These are phyloP conservation scores for Limnanthes douglasii DNA, from an alignment of 345 rosid species.

Conservation along the genomic window DNA sequence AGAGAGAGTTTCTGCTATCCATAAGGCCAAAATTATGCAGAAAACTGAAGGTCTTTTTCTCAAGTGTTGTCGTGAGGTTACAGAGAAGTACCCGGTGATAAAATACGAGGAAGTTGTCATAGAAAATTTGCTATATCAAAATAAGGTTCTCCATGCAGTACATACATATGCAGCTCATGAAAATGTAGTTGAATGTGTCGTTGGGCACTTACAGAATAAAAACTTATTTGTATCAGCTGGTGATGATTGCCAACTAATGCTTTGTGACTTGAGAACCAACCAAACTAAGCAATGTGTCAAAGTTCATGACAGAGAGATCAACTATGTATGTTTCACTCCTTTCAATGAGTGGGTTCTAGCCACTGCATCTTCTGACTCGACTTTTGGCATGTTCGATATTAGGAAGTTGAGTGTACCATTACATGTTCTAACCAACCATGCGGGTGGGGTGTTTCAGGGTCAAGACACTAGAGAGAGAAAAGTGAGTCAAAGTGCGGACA, in stretches of 20 bases:
- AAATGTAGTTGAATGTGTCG: conserved; percentile 62
- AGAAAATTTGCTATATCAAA: no score
- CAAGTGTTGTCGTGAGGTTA: conserved; percentile 99
- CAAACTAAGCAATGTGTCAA: conserved; percentile 43
- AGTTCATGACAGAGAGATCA: conserved; percentile 91
- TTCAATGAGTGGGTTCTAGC: no score
- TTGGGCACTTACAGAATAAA: conserved; percentile 84
- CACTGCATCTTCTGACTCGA: no score
- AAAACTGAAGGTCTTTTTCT: conserved; percentile 98
- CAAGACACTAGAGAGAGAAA: no score
- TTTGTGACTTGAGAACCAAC: conserved; percentile 82
- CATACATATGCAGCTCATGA: no score
- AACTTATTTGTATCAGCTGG: conserved; percentile 75
- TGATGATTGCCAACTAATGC: conserved; percentile 69
- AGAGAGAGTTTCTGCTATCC: conserved; percentile 93
- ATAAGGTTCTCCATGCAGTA: no score
- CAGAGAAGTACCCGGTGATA: conserved; percentile 93
- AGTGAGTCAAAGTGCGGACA: conserved; percentile 47
- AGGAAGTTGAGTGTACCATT: no score
- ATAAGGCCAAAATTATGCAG: conserved; percentile 99
- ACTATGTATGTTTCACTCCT: no score
- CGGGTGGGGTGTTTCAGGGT: no score
- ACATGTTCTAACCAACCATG: no score
- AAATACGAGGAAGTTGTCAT: conserved; percentile 95
- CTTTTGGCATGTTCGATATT: no score